phyloP scores from a whole-genome alignment of 2,329 filamentous ascomycete species.

The Epichloe glyceriae region DNA sequence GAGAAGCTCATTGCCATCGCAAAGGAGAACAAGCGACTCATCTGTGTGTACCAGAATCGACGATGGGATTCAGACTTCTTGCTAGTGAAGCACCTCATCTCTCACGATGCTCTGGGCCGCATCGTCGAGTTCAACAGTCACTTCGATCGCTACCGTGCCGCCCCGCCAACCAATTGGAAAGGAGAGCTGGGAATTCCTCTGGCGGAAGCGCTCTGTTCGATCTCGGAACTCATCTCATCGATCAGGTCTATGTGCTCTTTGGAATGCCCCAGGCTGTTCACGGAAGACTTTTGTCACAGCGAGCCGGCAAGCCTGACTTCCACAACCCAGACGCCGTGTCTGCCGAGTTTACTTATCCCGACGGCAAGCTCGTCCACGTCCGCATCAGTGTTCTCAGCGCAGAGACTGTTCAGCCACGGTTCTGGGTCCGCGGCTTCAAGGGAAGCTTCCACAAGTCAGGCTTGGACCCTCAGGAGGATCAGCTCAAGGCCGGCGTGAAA shows the following conservation, averaged over 20 bases:
- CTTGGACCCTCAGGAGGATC: constrained; percentile 64
- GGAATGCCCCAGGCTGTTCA: constrained; percentile 56
- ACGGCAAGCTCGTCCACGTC: constrained; percentile 51
- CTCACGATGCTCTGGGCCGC: constrained; percentile 49
- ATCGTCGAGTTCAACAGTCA: constrained; percentile 68
- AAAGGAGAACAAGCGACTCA: constrained; percentile 32
- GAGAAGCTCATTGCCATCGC: constrained; percentile 46
- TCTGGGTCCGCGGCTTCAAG: constrained; percentile 63
- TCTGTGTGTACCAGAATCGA: constrained; percentile 66
- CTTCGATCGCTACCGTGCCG: constrained; percentile 61
- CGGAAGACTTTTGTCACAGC: constrained; percentile 54
- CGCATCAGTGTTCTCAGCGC: constrained; percentile 57
- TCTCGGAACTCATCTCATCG: constrained; percentile 62
- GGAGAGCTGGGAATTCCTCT: constrained; percentile 40
- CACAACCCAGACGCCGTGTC: constrained; percentile 46
- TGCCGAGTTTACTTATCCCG: constrained; percentile 52
- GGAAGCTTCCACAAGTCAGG: constrained; percentile 61
- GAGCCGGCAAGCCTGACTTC: constrained; percentile 32
- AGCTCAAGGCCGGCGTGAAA: constrained; percentile 50
- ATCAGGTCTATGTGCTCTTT: constrained; percentile 60
- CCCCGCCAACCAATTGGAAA: constrained; percentile 54
- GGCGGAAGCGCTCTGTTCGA: constrained; percentile 62
- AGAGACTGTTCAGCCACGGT: constrained; percentile 57
- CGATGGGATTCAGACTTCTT: constrained; percentile 68
- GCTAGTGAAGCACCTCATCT: constrained; percentile 51